phyloP scores from a whole-genome alignment of 1,139 yeast species.

The Zygosaccharomyces pseudobailii region DNA sequence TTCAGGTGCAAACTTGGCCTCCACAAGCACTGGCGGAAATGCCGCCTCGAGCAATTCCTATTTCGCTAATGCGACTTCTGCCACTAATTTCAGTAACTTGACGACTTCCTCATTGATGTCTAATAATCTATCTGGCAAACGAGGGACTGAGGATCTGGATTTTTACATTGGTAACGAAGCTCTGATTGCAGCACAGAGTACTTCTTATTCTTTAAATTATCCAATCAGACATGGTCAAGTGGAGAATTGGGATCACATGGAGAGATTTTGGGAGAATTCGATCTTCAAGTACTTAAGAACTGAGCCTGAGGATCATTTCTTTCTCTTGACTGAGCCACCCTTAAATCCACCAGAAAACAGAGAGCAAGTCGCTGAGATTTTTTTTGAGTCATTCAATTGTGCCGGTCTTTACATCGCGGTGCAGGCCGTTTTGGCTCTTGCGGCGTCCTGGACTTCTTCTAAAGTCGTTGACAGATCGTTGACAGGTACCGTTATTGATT shows the following conservation, averaged over 20 bases:
- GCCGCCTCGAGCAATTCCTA: slow-evolving; percentile 27
- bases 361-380: slow-evolving; percentile 96
- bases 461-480: slow-evolving; percentile 92
- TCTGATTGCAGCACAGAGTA: slow-evolving; percentile 79
- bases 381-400: slow-evolving; percentile 97
- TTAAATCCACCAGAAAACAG: slow-evolving; percentile 98
- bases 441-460: slow-evolving; percentile 98
- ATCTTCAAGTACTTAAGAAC: slow-evolving; percentile 93
- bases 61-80: slow-evolving; percentile 35
- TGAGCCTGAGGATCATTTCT: slow-evolving; percentile 98
- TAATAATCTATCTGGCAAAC: slow-evolving; percentile 58
- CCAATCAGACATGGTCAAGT: slow-evolving; percentile 98
- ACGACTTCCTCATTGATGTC: slow-evolving; percentile 33
- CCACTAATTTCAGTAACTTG: slow-evolving; percentile 31
- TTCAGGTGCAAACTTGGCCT: slow-evolving; percentile 20
- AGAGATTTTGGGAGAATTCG: slow-evolving; percentile 96
- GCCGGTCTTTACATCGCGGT: slow-evolving; percentile 98
- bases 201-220: slow-evolving; percentile 80
- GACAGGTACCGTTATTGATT: slow-evolving; percentile 97
- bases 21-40: slow-evolving; percentile 6
- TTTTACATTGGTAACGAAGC: slow-evolving; percentile 97
- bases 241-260: slow-evolving; percentile 99
- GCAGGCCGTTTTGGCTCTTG: slow-evolving; percentile 96
- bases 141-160: slow-evolving; percentile 94
- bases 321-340: slow-evolving; percentile 95